phyloP scores from a whole-genome alignment of 2,329 filamentous ascomycete genomes.

The Teratosphaeria zuluensis region DNA sequence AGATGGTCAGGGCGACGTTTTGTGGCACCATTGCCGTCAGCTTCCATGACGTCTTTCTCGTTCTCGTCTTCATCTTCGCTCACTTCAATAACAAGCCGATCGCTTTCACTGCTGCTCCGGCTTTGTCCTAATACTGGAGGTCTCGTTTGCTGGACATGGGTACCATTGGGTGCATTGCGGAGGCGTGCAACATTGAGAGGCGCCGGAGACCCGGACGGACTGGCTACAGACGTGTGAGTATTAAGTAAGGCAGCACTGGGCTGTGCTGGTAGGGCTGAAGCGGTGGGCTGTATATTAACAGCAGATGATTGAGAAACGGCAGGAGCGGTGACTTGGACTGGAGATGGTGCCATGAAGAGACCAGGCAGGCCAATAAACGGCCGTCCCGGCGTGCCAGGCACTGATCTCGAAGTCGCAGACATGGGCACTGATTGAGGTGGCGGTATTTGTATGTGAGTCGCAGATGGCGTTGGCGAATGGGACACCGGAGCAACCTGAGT shows the following conservation, averaged over 20 bases:
- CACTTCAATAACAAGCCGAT: conserved; percentile 70
- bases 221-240: not conserved
- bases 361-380: conserved; percentile 7
- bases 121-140: conserved; percentile 47
- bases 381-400: conserved; percentile 3
- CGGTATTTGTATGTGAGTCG: not conserved
- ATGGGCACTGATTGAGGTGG: conserved; percentile 1
- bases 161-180: not conserved
- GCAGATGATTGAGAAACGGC: not conserved
- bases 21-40: not conserved
- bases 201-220: conserved; percentile 1
- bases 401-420: not conserved
- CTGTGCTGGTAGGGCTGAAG: not conserved
- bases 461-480: not conserved
- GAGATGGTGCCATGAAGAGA: conserved; percentile 18
- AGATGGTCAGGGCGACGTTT: not conserved
- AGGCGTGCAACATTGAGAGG: conserved; percentile 1
- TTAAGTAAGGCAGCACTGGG: not conserved
- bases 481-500: not conserved
- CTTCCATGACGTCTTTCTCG: not conserved
- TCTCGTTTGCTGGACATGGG: not conserved
- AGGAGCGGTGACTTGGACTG: not conserved
- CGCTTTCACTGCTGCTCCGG: conserved; percentile 38
- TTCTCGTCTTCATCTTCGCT: conserved; percentile 57
- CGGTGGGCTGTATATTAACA: not conserved